Percentiles rank a stretch among this genome's conserved stretches.
Conservation (phyloP, 2,329 filamentous ascomycete species). For the Talaromyces sp. region DNA sequence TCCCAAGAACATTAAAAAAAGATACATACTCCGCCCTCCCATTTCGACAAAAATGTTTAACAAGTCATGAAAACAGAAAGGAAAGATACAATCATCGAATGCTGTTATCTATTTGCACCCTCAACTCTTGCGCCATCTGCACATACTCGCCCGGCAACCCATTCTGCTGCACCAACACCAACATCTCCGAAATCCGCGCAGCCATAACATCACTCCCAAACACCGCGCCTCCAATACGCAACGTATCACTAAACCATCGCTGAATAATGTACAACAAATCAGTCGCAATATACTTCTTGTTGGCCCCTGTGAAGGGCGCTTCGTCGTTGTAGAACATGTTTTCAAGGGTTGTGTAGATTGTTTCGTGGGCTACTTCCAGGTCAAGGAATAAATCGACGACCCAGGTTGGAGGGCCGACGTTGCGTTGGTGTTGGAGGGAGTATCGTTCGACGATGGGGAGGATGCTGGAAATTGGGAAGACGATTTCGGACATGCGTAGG, state of each 20-base stretch:
- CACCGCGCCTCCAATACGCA: constrained; percentile 53
- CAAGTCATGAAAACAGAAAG: not conserved
- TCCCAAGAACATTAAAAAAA: constrained; percentile 2
- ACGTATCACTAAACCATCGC: constrained; percentile 60
- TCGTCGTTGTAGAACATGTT: constrained; percentile 67
- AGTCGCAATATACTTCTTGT: constrained; percentile 57
- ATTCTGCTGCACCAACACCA: constrained; percentile 45
- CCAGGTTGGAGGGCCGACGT: constrained; percentile 54
- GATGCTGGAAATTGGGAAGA: constrained; percentile 56
- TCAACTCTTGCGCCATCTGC: constrained; percentile 42
- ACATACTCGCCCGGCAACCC: constrained; percentile 42
- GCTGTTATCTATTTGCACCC: constrained; percentile 41
- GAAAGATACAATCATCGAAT: constrained; percentile 32
- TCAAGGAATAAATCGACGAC: constrained; percentile 65
- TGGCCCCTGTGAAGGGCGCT: constrained; percentile 60
- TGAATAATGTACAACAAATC: constrained; percentile 63
- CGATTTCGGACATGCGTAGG: constrained; percentile 55
- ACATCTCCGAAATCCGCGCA: constrained; percentile 46
- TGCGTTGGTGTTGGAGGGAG: constrained; percentile 50
- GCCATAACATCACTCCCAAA: constrained; percentile 63
- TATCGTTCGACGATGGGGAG: constrained; percentile 58
- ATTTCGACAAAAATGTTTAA: not conserved
- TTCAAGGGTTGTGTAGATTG: constrained; percentile 62
- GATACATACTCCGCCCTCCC: not conserved
- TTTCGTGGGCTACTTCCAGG: constrained; percentile 61